These are phyloP conservation scores for Aquilaria yunnanensis DNA, from an alignment of 345 rosid species.

Conservation along the genomic window DNA sequence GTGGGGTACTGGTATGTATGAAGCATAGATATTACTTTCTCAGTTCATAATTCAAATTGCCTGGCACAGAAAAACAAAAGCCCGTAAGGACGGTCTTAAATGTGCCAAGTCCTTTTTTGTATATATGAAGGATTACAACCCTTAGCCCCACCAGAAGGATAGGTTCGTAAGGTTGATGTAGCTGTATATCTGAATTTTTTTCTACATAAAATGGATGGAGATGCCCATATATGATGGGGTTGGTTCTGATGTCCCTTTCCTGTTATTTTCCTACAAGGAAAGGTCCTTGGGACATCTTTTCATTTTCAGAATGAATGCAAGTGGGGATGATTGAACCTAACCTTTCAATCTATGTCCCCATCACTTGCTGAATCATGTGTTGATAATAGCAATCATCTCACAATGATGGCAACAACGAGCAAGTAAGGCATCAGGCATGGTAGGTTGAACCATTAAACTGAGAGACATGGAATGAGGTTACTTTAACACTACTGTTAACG, in stretches of 20 bases:
- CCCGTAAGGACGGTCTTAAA: neutral
- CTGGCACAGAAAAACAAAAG: conserved; percentile 1
- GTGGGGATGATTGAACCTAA: conserved; percentile 18
- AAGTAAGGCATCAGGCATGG: too few relatives aligned
- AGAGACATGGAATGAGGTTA: too few relatives aligned
- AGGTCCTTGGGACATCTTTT: conserved; percentile 13
- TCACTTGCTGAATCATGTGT: neutral
- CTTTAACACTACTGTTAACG: too few relatives aligned
- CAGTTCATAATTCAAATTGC: neutral
- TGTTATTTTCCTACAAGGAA: conserved; percentile 6
- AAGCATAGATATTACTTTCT: too few relatives aligned
- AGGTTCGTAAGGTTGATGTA: neutral
- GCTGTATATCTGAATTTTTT: conserved; percentile 9
- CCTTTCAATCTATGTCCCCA: conserved; percentile 4
- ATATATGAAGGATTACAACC: conserved; percentile 9
- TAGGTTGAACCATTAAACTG: too few relatives aligned
- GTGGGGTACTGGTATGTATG: too few relatives aligned
- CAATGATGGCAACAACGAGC: too few relatives aligned
- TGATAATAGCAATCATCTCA: too few relatives aligned
- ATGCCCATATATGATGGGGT: conserved; percentile 13
- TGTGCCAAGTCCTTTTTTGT: neutral
- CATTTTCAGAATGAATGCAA: conserved; percentile 19
- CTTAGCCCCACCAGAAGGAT: conserved; percentile 10
- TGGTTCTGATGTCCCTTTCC: conserved; percentile 36
- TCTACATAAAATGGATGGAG: neutral